Conservation (phyloP, 768 basidiomycete genomes). For the Calocybe indica region DNA sequence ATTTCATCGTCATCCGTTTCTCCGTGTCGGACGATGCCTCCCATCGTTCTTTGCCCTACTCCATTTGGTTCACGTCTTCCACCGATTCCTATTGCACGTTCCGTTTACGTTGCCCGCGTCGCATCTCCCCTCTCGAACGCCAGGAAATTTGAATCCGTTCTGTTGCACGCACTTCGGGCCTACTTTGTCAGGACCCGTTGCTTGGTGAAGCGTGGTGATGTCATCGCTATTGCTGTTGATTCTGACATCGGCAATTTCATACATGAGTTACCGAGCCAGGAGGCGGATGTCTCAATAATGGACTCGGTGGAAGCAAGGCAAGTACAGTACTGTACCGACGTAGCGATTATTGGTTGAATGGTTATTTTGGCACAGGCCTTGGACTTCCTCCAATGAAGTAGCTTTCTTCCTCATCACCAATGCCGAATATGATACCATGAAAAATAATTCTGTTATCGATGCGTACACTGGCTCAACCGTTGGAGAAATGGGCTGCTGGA, state of each 20-base stretch:
- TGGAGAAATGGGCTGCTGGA: constrained; percentile 81
- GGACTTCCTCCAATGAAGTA: constrained; percentile 33
- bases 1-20: constrained; percentile 21
- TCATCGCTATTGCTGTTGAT: constrained; percentile 62
- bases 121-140: constrained; percentile 68
- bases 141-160: constrained; percentile 55
- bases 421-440: constrained; percentile 57
- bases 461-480: constrained; percentile 47
- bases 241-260: constrained; percentile 31
- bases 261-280: constrained; percentile 5
- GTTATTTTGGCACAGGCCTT: too few species aligned
- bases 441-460: constrained; percentile 29
- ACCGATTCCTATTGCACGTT: constrained; percentile 59
- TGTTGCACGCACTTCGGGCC: constrained; percentile 53
- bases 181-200: constrained; percentile 53
- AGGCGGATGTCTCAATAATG: neutral
- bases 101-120: constrained; percentile 74
- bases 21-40: constrained; percentile 7
- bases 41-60: constrained; percentile 39
- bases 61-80: constrained; percentile 58
- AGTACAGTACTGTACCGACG: too few species aligned
- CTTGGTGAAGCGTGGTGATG: constrained; percentile 68
- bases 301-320: too few species aligned
- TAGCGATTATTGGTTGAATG: too few species aligned
- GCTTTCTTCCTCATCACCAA: constrained; percentile 79